Conservation (phyloP, 306 rosid genomes). For the Malus sieversii region DNA sequence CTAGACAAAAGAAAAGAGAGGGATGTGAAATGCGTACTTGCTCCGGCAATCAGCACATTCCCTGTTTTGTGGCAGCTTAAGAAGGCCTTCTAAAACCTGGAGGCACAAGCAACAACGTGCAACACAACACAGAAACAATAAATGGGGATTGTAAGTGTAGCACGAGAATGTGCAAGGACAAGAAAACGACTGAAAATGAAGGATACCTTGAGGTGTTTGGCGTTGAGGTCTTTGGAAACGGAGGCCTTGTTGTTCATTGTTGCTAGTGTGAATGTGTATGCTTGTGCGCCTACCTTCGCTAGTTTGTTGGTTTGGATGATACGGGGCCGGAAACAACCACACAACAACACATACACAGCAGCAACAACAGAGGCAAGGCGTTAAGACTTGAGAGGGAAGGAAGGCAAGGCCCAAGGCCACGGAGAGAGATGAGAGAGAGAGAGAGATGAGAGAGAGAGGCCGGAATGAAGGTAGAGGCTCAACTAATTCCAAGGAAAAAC, state of each 20-base stretch:
- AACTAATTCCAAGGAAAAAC: constrained; percentile 29
- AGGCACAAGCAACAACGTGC: constrained; percentile 10
- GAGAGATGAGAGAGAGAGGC: neutral
- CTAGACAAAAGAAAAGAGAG: neutral
- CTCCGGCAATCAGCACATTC: constrained; percentile 86
- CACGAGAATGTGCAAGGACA: neutral
- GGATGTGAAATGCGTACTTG: constrained; percentile 45
- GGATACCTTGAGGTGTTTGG: constrained; percentile 61
- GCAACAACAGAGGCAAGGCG: neutral
- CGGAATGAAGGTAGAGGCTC: constrained; percentile 12
- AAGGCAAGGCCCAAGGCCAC: neutral
- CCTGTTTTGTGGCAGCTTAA: constrained; percentile 69
- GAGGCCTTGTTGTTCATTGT: constrained; percentile 74
- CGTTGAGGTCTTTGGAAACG: constrained; percentile 78
- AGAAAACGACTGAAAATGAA: neutral
- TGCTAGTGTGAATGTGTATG: constrained; percentile 7
- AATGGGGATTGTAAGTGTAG: neutral
- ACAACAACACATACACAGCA: neutral
- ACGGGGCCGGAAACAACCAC: neutral
- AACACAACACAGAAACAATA: neutral
- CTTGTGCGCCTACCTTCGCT: constrained; percentile 1
- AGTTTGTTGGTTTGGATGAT: neutral
- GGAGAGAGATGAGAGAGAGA: neutral
- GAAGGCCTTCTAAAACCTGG: constrained; percentile 79
- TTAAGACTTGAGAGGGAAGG: neutral